phyloP scores from a whole-genome alignment of 2,329 filamentous ascomycete species.

The Lecanicillium sp. region DNA sequence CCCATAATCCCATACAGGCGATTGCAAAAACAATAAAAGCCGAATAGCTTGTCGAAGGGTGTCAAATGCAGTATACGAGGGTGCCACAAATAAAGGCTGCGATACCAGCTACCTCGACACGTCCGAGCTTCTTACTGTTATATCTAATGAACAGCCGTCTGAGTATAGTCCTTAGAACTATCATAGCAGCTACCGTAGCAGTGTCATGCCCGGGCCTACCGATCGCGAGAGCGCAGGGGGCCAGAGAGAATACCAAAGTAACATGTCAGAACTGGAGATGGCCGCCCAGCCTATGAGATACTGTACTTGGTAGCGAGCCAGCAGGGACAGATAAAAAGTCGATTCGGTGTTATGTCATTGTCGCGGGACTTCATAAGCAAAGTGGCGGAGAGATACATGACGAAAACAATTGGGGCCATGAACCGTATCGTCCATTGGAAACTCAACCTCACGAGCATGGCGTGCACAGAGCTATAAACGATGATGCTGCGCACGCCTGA shows the following conservation, averaged over 20 bases:
- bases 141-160: constrained; percentile 68
- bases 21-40: constrained; percentile 67
- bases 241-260: constrained; percentile 67
- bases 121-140: constrained; percentile 62
- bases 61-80: constrained; percentile 66
- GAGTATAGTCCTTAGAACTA: constrained; percentile 62
- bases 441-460: constrained; percentile 60
- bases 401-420: constrained; percentile 56
- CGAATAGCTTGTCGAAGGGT: constrained; percentile 56
- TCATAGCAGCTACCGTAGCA: constrained; percentile 63
- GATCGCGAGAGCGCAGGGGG: constrained; percentile 64
- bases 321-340: constrained; percentile 61
- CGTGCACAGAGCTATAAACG: constrained; percentile 61
- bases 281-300: constrained; percentile 60
- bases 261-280: constrained; percentile 70
- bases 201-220: constrained; percentile 63
- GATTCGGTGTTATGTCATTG: constrained; percentile 59
- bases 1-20: constrained; percentile 65
- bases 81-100: constrained; percentile 60
- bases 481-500: constrained; percentile 68
- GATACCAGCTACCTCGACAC: constrained; percentile 64
- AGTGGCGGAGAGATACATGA: constrained; percentile 55
- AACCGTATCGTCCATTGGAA: constrained; percentile 63
- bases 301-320: constrained; percentile 56
- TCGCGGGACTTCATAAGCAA: constrained; percentile 66